Conservation (phyloP, 2,329 filamentous ascomycete species). For the Ustilaginoidea virens region DNA sequence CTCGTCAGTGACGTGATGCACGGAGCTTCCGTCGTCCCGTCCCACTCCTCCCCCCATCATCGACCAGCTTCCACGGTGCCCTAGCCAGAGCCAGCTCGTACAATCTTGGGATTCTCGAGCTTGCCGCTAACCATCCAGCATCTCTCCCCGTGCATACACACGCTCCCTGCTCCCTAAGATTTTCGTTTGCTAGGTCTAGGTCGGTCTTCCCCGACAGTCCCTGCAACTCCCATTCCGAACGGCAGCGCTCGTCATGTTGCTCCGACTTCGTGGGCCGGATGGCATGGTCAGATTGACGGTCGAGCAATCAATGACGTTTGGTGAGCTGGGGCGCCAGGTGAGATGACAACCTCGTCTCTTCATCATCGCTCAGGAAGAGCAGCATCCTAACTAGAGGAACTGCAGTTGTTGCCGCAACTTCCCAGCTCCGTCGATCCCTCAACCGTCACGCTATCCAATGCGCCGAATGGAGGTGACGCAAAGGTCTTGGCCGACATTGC, state of each 20-base stretch:
- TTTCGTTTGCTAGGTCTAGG: too few species aligned
- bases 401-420: conserved; percentile 40
- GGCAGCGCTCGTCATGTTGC: conserved; percentile 57
- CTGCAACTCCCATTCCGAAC: too few species aligned
- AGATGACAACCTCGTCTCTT: not conserved
- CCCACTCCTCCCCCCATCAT: conserved; percentile 5
- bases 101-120: too few species aligned
- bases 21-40: too few species aligned
- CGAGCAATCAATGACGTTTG: conserved; percentile 59
- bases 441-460: conserved; percentile 46
- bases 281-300: conserved; percentile 80
- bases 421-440: conserved; percentile 45
- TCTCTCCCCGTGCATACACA: too few species aligned
- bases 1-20: too few species aligned
- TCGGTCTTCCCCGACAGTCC: too few species aligned
- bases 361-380: too few species aligned
- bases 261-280: conserved; percentile 80
- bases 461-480: conserved; percentile 40
- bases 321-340: conserved; percentile 40
- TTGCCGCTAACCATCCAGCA: too few species aligned
- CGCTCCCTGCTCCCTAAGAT: too few species aligned
- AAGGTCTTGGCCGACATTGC: conserved; percentile 44
- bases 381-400: too few species aligned
- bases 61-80: conserved; percentile 6
- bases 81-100: too few species aligned